Percentiles rank a stretch among this genome's conserved stretches.
Evolutionary conservation across 495 filamentous ascomycete species (phyloP).

Genomic region (Glonium stellatum): DNA sequence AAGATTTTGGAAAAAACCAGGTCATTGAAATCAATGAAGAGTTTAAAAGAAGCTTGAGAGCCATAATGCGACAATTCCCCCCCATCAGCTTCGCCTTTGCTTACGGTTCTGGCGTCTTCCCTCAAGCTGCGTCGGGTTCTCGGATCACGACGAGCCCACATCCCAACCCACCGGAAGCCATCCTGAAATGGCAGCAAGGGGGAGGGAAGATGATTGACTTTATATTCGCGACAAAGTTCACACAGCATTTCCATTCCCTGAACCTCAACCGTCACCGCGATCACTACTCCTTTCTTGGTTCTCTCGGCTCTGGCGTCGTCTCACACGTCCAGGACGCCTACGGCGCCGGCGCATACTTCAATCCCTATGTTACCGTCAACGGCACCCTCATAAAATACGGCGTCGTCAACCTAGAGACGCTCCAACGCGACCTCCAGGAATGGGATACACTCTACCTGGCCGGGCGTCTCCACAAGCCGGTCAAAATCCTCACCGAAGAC

Average conservation of each 20-base stretch:
- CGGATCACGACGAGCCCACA: constrained; percentile 55
- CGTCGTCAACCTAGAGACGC: constrained; percentile 82
- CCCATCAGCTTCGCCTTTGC: constrained; percentile 94
- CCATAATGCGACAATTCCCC: constrained; percentile 90
- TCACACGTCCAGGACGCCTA: constrained; percentile 77
- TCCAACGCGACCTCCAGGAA: constrained; percentile 75
- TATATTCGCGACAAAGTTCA: constrained; percentile 91
- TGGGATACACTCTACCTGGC: constrained; percentile 94
- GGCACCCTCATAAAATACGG: constrained; percentile 96
- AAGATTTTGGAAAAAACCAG: constrained; percentile 89
- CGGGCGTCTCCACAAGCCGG: constrained; percentile 90
- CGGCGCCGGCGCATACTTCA: constrained; percentile 95
- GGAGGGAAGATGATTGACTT: constrained; percentile 96
- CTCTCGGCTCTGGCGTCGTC: constrained; percentile 74
- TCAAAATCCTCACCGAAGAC: constrained; percentile 94
- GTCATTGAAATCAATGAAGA: constrained; percentile 90
- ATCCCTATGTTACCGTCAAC: constrained; percentile 91
- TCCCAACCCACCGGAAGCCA: constrained; percentile 66
- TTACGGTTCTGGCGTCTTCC: constrained; percentile 94
- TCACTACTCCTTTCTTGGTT: constrained; percentile 86
- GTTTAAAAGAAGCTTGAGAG: constrained; percentile 81
- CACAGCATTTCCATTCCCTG: constrained; percentile 92
- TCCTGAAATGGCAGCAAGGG: constrained; percentile 73
- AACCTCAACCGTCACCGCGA: constrained; percentile 83
- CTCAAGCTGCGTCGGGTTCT: constrained; percentile 50